These are phyloP conservation scores for Vinca minor DNA, from an alignment of 257 asterid genomes.

Conservation along the genomic window DNA sequence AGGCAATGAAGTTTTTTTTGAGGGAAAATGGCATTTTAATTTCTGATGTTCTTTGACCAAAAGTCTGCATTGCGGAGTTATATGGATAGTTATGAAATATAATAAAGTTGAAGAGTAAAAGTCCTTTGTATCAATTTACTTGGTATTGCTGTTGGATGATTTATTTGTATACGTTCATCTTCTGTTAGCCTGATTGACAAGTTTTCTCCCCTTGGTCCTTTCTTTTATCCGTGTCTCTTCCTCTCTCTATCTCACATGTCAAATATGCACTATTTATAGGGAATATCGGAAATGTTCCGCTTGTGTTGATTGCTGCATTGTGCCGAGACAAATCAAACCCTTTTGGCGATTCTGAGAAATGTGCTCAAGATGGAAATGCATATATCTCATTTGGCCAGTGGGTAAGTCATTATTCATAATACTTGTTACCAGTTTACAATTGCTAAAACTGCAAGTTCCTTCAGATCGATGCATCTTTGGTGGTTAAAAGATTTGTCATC, in stretches of 20 bases:
- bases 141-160: not conserved
- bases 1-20: not conserved
- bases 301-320: constrained; percentile 84
- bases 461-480: not conserved
- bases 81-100: not conserved
- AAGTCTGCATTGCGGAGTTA: not conserved
- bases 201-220: not conserved
- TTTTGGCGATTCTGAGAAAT: constrained; percentile 63
- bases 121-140: not conserved
- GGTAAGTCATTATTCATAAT: constrained; percentile 40
- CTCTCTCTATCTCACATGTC: not conserved
- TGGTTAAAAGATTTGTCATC: not conserved
- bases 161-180: not conserved
- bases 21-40: too few relatives aligned
- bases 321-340: constrained; percentile 92
- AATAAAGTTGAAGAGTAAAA: not conserved
- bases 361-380: constrained; percentile 94
- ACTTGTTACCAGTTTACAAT: not conserved
- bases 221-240: not conserved
- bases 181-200: not conserved
- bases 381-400: constrained; percentile 98
- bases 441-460: not conserved
- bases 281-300: constrained; percentile 97
- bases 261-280: constrained; percentile 39
- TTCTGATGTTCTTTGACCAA: not conserved